Evolutionary conservation across 2,329 filamentous ascomycete species (phyloP).

Genomic region (Fusarium nematophilum): DNA sequence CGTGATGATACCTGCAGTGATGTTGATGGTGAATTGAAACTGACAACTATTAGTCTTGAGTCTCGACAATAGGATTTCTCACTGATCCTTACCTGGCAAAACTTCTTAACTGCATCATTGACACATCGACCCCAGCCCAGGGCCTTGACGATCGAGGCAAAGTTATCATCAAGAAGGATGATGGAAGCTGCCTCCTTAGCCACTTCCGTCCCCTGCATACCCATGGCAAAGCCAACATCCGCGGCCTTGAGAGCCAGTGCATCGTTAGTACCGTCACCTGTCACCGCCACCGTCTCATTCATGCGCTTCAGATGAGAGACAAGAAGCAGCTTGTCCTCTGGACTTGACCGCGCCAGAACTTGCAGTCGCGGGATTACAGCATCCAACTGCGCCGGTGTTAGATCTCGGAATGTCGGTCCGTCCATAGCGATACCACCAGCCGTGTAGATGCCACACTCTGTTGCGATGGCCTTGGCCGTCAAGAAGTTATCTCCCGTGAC

Average conservation of each 20-base stretch:
- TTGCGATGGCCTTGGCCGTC: conserved; percentile 73
- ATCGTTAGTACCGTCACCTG: conserved; percentile 76
- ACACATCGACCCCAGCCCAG: conserved; percentile 76
- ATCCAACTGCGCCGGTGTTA: conserved; percentile 64
- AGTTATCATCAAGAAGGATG: conserved; percentile 75
- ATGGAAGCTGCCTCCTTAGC: conserved; percentile 77
- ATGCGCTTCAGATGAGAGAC: conserved; percentile 65
- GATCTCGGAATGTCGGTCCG: conserved; percentile 69
- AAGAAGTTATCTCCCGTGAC: conserved; percentile 63
- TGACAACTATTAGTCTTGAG: conserved; percentile 32
- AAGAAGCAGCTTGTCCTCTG: conserved; percentile 69
- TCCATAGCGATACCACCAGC: conserved; percentile 73
- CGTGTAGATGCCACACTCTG: conserved; percentile 73
- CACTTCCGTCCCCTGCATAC: conserved; percentile 73
- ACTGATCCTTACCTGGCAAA: conserved; percentile 63
- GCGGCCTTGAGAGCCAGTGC: conserved; percentile 73
- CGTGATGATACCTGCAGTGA: conserved; percentile 73
- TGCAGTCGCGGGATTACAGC: conserved; percentile 60
- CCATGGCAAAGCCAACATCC: conserved; percentile 77
- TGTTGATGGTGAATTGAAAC: conserved; percentile 78
- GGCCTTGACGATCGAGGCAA: conserved; percentile 73
- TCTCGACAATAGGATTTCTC: no score
- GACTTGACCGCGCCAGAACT: conserved; percentile 69
- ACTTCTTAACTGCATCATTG: conserved; percentile 76
- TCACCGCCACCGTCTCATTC: conserved; percentile 70